A percentile compares a stretch with the other conserved stretches of the same genome.
Conservation (phyloP, 2,329 filamentous ascomycete species). For the Botrytis byssoidea region DNA sequence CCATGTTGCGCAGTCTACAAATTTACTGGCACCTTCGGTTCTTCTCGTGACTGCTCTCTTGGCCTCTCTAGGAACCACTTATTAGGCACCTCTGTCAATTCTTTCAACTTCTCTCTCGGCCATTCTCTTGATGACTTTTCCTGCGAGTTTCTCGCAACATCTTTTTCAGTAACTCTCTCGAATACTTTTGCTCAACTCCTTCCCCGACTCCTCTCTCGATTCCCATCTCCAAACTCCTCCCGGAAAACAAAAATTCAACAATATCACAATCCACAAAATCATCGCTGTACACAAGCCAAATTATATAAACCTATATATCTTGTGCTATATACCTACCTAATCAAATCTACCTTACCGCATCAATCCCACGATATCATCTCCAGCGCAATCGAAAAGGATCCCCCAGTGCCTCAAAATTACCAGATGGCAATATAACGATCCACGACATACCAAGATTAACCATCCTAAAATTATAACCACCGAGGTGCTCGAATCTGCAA, state of each 20-base stretch:
- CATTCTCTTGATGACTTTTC: too few species aligned
- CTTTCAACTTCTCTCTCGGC: not conserved
- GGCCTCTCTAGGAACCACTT: too few species aligned
- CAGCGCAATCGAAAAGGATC: not conserved
- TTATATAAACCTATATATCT: not conserved
- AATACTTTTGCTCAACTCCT: too few species aligned
- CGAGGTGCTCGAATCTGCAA: not conserved
- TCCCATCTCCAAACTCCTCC: not conserved
- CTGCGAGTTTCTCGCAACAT: too few species aligned
- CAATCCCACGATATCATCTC: fast-evolving
- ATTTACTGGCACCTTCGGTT: not conserved
- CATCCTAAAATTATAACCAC: fast-evolving
- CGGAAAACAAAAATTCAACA: fast-evolving
- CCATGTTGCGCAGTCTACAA: not conserved
- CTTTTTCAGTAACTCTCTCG: not conserved
- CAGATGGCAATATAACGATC: not conserved
- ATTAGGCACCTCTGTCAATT: too few species aligned
- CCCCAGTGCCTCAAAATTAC: not conserved
- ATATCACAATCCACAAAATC: not conserved
- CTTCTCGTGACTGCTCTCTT: not conserved
- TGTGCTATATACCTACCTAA: not conserved
- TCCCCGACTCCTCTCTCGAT: not conserved
- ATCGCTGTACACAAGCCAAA: not conserved
- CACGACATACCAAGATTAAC: not conserved
- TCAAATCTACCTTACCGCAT: not conserved